phyloP scores from a whole-genome alignment of 148 eudicot species.

The Tetragonia tetragonoides region DNA sequence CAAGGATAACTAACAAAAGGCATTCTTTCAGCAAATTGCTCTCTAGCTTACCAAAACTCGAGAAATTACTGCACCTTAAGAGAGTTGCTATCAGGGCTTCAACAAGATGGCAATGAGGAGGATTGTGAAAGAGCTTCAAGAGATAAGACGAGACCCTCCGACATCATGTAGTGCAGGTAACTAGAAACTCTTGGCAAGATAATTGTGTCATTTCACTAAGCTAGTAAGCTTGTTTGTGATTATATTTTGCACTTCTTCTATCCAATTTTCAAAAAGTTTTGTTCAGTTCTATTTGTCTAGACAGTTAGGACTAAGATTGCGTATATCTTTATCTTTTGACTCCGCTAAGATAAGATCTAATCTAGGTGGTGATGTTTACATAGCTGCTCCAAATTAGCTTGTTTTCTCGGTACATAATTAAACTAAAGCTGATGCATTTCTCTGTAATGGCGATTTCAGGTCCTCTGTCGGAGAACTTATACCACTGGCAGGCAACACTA shows the following conservation, averaged over 20 bases:
- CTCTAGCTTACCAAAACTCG: background rate
- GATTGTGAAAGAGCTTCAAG: slow-evolving; percentile 64
- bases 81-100: background rate
- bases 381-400: background rate
- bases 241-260: too few relatives aligned
- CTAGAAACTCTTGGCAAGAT: background rate
- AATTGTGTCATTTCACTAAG: background rate
- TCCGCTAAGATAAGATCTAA: too few relatives aligned
- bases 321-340: background rate
- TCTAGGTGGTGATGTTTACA: too few relatives aligned
- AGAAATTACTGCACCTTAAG: slow-evolving; percentile 15
- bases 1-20: background rate
- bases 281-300: background rate
- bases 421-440: background rate
- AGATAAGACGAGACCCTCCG: slow-evolving; percentile 56
- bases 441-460: slow-evolving; percentile 25
- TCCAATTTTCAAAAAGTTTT: too few relatives aligned
- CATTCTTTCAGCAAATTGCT: slow-evolving; percentile 7
- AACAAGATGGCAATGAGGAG: slow-evolving; percentile 53
- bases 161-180: slow-evolving; percentile 66
- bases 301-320: background rate
- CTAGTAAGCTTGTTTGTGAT: too few relatives aligned
- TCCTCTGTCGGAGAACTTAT: slow-evolving; percentile 52
- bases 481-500: slow-evolving; percentile 68
- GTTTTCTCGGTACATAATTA: background rate